Percentiles rank a stretch among this genome's conserved stretches.
These are phyloP conservation scores for Pseudocercospora fuligena DNA, from an alignment of 2,329 filamentous ascomycete genomes.

Conservation along the genomic window DNA sequence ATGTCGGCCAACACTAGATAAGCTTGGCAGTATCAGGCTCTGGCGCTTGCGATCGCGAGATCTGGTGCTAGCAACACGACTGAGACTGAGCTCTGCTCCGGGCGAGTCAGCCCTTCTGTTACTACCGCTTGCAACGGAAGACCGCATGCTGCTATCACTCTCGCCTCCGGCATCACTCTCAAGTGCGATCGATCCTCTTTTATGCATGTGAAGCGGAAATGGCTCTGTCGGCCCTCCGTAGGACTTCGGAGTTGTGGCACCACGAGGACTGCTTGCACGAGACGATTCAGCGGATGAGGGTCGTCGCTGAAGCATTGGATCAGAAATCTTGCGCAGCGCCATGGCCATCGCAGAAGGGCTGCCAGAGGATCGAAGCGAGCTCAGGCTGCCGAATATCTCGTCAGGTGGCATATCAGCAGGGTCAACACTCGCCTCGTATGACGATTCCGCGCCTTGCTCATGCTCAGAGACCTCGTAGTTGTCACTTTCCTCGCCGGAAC, in stretches of 20 bases:
- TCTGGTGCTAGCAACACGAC: conserved; percentile 68
- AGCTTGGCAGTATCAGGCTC: conserved; percentile 79
- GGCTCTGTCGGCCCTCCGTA: conserved; percentile 63
- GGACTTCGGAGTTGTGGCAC: conserved; percentile 85
- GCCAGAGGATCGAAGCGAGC: conserved; percentile 24
- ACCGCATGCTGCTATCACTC: conserved; percentile 86
- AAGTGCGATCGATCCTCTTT: conserved; percentile 76
- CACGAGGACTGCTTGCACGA: conserved; percentile 83
- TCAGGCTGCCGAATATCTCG: conserved; percentile 29
- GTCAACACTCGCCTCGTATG: conserved; percentile 54
- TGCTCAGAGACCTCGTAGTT: conserved; percentile 32
- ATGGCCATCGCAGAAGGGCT: conserved; percentile 59
- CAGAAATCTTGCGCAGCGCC: conserved; percentile 60
- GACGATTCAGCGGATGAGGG: conserved; percentile 74
- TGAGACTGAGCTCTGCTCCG: conserved; percentile 79
- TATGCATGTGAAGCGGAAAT: conserved; percentile 60
- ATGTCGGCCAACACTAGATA: conserved; percentile 73
- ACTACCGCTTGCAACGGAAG: conserved; percentile 67
- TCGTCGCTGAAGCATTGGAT: conserved; percentile 54
- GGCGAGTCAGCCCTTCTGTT: conserved; percentile 81
- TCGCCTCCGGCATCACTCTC: conserved; percentile 84
- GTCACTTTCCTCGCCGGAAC: conserved; percentile 39
- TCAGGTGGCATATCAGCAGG: conserved; percentile 40
- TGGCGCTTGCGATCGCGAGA: conserved; percentile 82
- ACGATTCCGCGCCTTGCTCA: conserved; percentile 21